Conservation (phyloP, 495 filamentous ascomycete genomes). For the Xylaria longipes region DNA sequence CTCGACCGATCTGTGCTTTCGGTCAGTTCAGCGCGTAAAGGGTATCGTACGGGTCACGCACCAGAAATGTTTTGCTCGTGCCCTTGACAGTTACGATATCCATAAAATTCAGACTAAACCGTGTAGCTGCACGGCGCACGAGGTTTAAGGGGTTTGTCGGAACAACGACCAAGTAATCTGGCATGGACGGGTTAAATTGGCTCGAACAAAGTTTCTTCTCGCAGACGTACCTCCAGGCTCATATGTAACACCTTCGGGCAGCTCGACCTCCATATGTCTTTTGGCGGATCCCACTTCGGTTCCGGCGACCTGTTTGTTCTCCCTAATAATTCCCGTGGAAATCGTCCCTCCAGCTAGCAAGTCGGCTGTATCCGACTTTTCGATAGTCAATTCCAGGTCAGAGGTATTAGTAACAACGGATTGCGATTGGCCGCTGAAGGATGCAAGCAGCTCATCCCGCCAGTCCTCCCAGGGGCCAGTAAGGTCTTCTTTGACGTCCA, state of each 20-base stretch:
- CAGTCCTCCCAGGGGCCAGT: conserved; percentile 66
- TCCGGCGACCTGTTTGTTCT: conserved; percentile 60
- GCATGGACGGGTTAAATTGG: background rate
- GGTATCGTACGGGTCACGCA: conserved; percentile 6
- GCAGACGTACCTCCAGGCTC: conserved; percentile 52
- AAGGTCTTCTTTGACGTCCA: conserved; percentile 64
- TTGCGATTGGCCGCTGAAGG: background rate
- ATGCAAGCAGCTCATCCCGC: conserved; percentile 52
- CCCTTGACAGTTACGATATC: conserved; percentile 40
- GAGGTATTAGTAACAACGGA: background rate
- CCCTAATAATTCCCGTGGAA: conserved; percentile 46
- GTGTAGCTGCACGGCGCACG: conserved; percentile 49
- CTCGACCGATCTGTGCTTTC: conserved; percentile 30
- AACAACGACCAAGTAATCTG: conserved; percentile 69
- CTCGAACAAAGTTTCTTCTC: background rate
- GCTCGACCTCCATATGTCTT: conserved; percentile 62
- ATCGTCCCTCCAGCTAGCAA: conserved; percentile 31
- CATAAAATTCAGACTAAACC: conserved; percentile 59
- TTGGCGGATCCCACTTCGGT: conserved; percentile 60
- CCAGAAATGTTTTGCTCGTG: conserved; percentile 38
- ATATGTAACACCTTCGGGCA: conserved; percentile 67
- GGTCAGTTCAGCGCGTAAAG: conserved; percentile 12
- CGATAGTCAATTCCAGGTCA: conserved; percentile 14
- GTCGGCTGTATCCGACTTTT: conserved; percentile 14
- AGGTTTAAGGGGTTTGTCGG: conserved; percentile 64